Conservation (phyloP, 2,329 filamentous ascomycete genomes). For the Fusarium mundagurra region DNA sequence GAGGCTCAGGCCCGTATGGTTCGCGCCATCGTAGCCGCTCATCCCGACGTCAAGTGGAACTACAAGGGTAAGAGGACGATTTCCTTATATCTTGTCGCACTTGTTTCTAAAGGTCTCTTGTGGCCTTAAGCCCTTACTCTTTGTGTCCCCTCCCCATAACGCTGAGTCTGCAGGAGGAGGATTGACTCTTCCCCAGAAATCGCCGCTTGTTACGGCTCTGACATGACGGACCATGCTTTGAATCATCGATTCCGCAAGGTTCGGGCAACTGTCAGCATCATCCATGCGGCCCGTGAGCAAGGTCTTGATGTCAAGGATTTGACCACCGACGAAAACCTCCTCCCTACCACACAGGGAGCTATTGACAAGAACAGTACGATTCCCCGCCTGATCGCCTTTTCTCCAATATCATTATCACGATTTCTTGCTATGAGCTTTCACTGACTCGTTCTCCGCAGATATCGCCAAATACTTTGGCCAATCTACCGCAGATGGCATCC, state of each 20-base stretch:
- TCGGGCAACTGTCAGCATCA: constrained; percentile 53
- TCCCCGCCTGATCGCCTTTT: neutral
- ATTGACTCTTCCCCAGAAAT: constrained; percentile 57
- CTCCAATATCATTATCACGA: neutral
- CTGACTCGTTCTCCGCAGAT: constrained; percentile 51
- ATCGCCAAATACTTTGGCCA: constrained; percentile 69
- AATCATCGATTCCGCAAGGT: constrained; percentile 63
- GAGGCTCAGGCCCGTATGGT: constrained; percentile 69
- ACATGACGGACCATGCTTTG: constrained; percentile 57
- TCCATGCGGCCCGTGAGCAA: constrained; percentile 48
- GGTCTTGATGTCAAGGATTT: constrained; percentile 57
- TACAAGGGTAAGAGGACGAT: constrained; percentile 64
- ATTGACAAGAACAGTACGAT: constrained; percentile 55
- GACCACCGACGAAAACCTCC: constrained; percentile 45
- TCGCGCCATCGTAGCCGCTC: constrained; percentile 68
- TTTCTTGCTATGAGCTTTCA: neutral
- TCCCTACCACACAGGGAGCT: constrained; percentile 51
- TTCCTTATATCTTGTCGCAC: neutral
- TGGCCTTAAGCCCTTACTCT: neutral
- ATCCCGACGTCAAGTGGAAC: constrained; percentile 64
- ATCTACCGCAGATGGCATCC: constrained; percentile 66
- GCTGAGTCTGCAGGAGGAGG: constrained; percentile 37
- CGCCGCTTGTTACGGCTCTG: constrained; percentile 58
- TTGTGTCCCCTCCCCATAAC: neutral
- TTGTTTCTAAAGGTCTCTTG: neutral